phyloP scores from a whole-genome alignment of 2,329 filamentous ascomycete genomes.

The Aureobasidium sp. region DNA sequence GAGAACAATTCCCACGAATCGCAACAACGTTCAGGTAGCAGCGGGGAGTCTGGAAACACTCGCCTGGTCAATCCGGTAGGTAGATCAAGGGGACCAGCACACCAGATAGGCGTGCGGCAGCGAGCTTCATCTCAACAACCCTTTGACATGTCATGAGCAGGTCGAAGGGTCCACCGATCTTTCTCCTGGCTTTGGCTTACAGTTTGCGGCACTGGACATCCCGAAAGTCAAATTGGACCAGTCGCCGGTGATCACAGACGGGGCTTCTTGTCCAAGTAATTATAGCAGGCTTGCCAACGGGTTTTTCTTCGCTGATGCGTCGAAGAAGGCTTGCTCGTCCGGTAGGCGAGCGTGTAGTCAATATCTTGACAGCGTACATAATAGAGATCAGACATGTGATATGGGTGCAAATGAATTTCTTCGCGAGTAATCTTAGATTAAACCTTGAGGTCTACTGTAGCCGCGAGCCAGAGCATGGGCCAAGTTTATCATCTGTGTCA shows the following conservation, averaged over 20 bases:
- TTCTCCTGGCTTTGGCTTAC: neutral
- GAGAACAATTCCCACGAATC: neutral
- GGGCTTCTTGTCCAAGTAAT: neutral
- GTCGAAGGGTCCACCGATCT: neutral
- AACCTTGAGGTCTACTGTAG: neutral
- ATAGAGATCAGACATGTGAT: neutral
- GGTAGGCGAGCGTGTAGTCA: neutral
- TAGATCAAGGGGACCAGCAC: slow-evolving; percentile 2
- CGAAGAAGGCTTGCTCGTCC: neutral
- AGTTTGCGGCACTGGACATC: neutral
- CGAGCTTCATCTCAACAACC: slow-evolving; percentile 2
- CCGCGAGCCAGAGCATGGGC: neutral
- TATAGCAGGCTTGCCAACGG: neutral
- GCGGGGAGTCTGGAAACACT: slow-evolving; percentile 7
- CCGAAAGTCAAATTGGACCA: neutral
- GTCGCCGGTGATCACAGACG: neutral
- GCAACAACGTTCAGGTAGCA: neutral
- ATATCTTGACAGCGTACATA: neutral
- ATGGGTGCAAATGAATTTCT: neutral
- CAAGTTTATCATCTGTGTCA: neutral
- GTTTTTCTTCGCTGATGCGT: neutral
- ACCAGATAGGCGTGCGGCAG: slow-evolving; percentile 5
- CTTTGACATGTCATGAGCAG: neutral
- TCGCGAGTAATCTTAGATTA: neutral
- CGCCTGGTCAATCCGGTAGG: neutral